Evolutionary conservation across 179 eudicot species (phyloP), one percentile per base, ranked within the genome.

Genomic region (Silene coronaria): DNA sequence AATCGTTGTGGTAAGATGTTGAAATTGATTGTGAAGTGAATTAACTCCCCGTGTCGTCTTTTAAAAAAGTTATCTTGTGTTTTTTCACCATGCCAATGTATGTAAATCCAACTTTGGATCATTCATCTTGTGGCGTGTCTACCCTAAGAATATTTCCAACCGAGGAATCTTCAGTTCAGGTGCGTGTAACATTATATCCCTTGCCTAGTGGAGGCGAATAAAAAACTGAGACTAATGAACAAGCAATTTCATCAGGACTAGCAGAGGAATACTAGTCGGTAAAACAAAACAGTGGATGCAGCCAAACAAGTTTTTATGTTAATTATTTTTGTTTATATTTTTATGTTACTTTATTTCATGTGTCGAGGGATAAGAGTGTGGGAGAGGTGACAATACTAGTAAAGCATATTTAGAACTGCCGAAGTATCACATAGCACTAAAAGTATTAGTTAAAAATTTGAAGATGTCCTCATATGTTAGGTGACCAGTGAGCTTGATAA

Each of bases 1-100:
- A 85, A 94, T 94, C 58, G 82, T 82, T 90, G 93, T 45, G 98
- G 98, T 94, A 87, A 82, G 94, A 77, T 69, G 57, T 48, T 73
- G 10, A 38, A 72, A 21, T 14, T 67, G 46, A 38, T 36, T 8
- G 46, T 38, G 46, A 38, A 38, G 46, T 38, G 46, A 9, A 10
- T 38, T 61, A 14, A 12, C 19, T 32, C 36, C 16, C 38, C 21
- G n/a, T 67, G 7, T 67, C 21, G n/a, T 67, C 17, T 67, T 67
- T 67, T 67, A 55, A 45, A 38, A 45, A 45, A 45, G 51, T 45
- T 45, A 10, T 42, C 48, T 2, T 45, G 51, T 7, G 34, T 24
- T 16, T 22, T 24, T 62, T 24, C 28, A 62, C 34, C 27, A 26
- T 26, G 26, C 58, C 68, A 32, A 13, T 53, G 58, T 66, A 58